Evolutionary conservation across 2,329 filamentous ascomycete genomes (phyloP).

Genomic region (Verticillium klebahnii): DNA sequence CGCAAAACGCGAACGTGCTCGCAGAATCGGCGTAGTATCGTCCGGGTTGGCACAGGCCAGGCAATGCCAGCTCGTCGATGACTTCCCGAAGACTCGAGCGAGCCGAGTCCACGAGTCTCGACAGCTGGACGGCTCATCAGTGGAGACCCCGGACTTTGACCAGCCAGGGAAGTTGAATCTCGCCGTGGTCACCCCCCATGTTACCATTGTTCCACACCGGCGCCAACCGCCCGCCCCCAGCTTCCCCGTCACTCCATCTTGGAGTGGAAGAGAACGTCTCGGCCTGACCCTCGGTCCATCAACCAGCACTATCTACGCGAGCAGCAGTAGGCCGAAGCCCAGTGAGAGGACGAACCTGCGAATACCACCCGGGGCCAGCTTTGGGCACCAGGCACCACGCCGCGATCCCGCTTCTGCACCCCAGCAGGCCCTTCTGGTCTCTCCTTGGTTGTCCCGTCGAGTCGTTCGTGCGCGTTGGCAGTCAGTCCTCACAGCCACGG

Average conservation of each 20-base stretch:
- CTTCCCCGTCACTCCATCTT: not conserved
- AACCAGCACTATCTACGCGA: not conserved
- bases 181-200: not conserved
- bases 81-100: not conserved
- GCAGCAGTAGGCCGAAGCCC: not conserved
- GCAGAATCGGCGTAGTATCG: not conserved
- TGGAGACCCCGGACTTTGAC: not conserved
- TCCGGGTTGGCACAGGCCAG: not conserved
- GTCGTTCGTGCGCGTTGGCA: not conserved
- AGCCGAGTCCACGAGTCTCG: not conserved
- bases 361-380: not conserved
- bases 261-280: not conserved
- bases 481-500: not conserved
- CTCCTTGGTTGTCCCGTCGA: not conserved
- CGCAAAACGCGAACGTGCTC: not conserved
- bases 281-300: not conserved
- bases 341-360: not conserved
- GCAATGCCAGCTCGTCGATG: not conserved
- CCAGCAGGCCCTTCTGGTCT: not conserved
- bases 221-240: not conserved
- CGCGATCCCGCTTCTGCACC: not conserved
- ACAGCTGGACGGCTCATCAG: not conserved
- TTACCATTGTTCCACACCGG: not conserved
- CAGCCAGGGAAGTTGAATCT: not conserved
- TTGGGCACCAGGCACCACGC: not conserved